phyloP scores from a whole-genome alignment of 2,329 filamentous ascomycete species.

The Mollisiaceae sp. region DNA sequence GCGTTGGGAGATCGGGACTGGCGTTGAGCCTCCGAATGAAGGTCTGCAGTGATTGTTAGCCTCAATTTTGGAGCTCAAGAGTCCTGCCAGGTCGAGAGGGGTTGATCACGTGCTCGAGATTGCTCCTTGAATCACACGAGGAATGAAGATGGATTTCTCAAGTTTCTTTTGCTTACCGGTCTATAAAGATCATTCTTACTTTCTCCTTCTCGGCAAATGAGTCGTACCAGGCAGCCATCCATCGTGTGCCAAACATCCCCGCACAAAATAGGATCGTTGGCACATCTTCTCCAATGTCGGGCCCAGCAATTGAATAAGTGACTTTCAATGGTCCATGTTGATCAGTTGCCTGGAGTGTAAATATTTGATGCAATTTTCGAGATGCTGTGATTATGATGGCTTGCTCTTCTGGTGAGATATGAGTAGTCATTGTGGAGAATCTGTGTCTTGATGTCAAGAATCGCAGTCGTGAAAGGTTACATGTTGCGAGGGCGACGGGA shows the following conservation, averaged over 20 bases:
- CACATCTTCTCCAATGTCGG: slow-evolving; percentile 33
- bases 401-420: slow-evolving; percentile 21
- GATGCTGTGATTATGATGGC: slow-evolving; percentile 27
- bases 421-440: neutral
- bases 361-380: slow-evolving; percentile 36
- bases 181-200: slow-evolving; percentile 46
- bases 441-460: neutral
- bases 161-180: slow-evolving; percentile 43
- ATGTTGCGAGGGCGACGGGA: neutral
- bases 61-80: neutral
- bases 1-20: slow-evolving; percentile 44
- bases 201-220: slow-evolving; percentile 40
- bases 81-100: neutral
- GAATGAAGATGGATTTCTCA: neutral
- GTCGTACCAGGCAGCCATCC: slow-evolving; percentile 39
- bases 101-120: neutral
- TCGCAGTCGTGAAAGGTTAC: neutral
- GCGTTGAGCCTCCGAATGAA: slow-evolving; percentile 50
- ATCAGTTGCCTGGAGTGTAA: slow-evolving; percentile 36
- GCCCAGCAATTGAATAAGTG: slow-evolving; percentile 37
- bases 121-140: neutral
- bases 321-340: slow-evolving; percentile 34
- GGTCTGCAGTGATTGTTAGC: slow-evolving; percentile 41
- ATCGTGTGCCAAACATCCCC: slow-evolving; percentile 48
- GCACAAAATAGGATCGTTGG: slow-evolving; percentile 45